Base-by-base conservation (phyloP, 805 yeast genomes). In the Saturnispora besseyi region DNA sequence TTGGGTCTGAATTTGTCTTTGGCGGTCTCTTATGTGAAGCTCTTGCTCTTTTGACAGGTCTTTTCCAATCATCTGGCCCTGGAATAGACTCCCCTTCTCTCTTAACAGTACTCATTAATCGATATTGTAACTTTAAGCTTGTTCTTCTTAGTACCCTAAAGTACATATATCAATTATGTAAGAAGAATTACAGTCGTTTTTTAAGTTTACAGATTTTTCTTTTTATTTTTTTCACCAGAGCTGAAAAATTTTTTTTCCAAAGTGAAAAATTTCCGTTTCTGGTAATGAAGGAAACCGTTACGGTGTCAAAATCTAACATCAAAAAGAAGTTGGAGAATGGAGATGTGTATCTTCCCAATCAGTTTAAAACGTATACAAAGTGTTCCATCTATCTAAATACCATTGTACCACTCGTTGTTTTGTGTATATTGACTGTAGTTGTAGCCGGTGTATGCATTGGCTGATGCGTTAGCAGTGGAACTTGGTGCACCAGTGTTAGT, bases 11-110 rank as follows among this genome's bases (percentile, higher is more conserved):
- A 22, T 46, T 41, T 4, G 48, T 33, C 22, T 50, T 41, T 21
- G 57, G 55, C 8, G 74, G 76, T 57, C 82, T 82, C 31, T 76
- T 69, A 62, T 77, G 79, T 59, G 81, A 84, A 59, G 78, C 78
- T 61, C 79, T 76, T 49, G 51, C 52, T 33, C 55, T 51, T 41
- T 53, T 53, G 3, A 38, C 49, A 15, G 51, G 50, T 22, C 42
- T 38, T 38, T 38, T 38, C 42, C 42, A 38, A 38, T 38, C 30
- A 38, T 38, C 42, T 38, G 42, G 42, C 8, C 42, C 42, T 12
- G 42, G 42, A 38, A 24, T 24, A 24, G 15, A 11, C 12, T n/a
- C 42, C 11, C 30, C 30, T 22, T 43, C 45, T 31, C 36, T 29
- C 6, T 32, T 43, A 30, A 28, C 37, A 32, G 36, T 43, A 43